Conservation (phyloP, 495 filamentous ascomycete species). For the Cercophora scortea region DNA sequence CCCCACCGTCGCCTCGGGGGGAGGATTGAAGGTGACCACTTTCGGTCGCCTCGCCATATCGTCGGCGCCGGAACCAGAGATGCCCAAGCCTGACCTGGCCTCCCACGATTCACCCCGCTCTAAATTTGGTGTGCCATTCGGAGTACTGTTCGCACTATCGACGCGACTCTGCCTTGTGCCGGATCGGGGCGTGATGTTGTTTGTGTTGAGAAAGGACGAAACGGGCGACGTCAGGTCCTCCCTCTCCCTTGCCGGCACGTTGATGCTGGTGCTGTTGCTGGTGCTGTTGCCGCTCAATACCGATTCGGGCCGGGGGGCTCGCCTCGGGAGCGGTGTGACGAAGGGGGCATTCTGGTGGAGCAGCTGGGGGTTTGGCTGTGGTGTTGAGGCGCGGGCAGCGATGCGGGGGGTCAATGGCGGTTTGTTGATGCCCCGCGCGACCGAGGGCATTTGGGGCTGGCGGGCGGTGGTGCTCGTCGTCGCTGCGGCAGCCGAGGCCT, state of each 20-base stretch:
- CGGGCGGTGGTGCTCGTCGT: conserved; percentile 13
- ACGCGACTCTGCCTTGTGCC: conserved; percentile 57
- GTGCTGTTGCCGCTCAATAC: conserved; percentile 1
- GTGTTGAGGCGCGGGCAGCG: conserved; percentile 19
- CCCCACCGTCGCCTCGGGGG: conserved; percentile 18
- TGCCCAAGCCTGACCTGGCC: conserved; percentile 24
- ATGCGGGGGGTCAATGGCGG: conserved; percentile 41
- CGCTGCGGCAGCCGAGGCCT: no score
- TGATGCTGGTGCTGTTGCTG: conserved; percentile 8
- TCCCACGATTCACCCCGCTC: conserved; percentile 37
- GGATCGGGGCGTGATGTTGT: conserved; percentile 67
- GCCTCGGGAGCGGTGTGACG: conserved; percentile 24
- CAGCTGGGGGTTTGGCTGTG: conserved; percentile 5
- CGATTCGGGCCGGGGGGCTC: conserved; percentile 16
- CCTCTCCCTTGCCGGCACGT: conserved; percentile 3
- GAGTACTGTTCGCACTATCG: conserved; percentile 55
- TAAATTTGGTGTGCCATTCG: conserved; percentile 44
- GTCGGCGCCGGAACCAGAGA: conserved; percentile 22
- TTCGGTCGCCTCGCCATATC: conserved; percentile 15
- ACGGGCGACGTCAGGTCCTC: conserved; percentile 36
- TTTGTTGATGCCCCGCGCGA: conserved; percentile 32
- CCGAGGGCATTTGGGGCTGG: conserved; percentile 31
- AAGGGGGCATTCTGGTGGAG: conserved; percentile 22
- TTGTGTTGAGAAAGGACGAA: conserved; percentile 44
- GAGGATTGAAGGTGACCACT: conserved; percentile 26